These are phyloP conservation scores for Fusarium albidum DNA, from an alignment of 2,329 filamentous ascomycete genomes.

Conservation along the genomic window DNA sequence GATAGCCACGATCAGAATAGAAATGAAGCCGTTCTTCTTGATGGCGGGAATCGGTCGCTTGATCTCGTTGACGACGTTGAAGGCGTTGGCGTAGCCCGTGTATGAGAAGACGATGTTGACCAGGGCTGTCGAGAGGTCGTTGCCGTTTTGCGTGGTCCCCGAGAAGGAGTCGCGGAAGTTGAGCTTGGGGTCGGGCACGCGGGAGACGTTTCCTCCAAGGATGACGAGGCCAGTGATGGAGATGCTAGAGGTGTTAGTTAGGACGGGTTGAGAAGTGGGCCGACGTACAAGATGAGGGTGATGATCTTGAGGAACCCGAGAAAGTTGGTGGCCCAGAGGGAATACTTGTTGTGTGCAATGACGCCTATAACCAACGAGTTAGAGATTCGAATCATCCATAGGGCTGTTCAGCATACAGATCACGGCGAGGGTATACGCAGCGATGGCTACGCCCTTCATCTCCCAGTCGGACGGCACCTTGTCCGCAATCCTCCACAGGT, in stretches of 20 bases:
- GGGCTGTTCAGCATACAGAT: slow-evolving; percentile 51
- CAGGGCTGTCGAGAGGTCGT: slow-evolving; percentile 55
- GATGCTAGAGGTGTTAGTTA: slow-evolving; percentile 43
- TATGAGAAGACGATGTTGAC: slow-evolving; percentile 68
- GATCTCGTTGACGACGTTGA: slow-evolving; percentile 69
- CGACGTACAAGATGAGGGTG: slow-evolving; percentile 62
- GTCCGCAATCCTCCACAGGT: slow-evolving; percentile 66
- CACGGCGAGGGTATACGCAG: slow-evolving; percentile 67
- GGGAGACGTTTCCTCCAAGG: slow-evolving; percentile 50
- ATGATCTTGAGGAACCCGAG: slow-evolving; percentile 68
- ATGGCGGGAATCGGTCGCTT: slow-evolving; percentile 66
- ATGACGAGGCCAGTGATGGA: slow-evolving; percentile 69
- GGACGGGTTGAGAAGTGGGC: rapidly evolving
- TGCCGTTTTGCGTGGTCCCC: slow-evolving; percentile 47
- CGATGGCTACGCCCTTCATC: slow-evolving; percentile 71
- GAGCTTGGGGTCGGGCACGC: slow-evolving; percentile 42
- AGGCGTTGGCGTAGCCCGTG: slow-evolving; percentile 65
- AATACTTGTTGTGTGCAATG: slow-evolving; percentile 64
- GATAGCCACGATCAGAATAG: slow-evolving; percentile 59
- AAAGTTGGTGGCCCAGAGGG: slow-evolving; percentile 62
- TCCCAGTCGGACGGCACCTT: slow-evolving; percentile 65
- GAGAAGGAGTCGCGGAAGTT: slow-evolving; percentile 50
- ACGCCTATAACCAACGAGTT: slow-evolving; percentile 41
- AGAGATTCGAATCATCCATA: too few species aligned
- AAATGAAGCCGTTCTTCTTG: slow-evolving; percentile 57